These are phyloP conservation scores for Erigeron philadelphicus DNA, from an alignment of 140 eudicot species.

Conservation along the genomic window DNA sequence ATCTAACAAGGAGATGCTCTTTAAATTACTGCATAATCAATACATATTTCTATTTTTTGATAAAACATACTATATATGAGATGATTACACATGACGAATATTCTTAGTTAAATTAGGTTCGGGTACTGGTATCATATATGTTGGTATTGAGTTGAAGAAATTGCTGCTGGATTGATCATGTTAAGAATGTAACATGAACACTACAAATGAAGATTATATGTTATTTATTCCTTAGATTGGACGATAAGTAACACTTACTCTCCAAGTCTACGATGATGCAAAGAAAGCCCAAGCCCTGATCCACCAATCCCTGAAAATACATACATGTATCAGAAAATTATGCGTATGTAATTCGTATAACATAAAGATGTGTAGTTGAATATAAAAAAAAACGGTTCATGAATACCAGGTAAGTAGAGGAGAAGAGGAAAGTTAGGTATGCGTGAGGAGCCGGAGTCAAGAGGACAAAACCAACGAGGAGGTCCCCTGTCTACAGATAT, in stretches of 20 bases:
- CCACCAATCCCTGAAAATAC: constrained; percentile 56
- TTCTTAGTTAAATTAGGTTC: no score
- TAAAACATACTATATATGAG: no score
- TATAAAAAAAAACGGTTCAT: no score
- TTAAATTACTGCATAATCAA: no score
- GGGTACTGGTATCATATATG: no score
- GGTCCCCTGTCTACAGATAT: constrained; percentile 30
- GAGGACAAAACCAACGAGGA: constrained; percentile 80
- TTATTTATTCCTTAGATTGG: no score
- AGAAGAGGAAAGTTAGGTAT: constrained; percentile 55
- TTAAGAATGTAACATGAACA: neutral
- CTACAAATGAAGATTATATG: neutral
- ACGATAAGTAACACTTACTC: constrained; percentile 36
- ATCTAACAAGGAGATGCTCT: no score
- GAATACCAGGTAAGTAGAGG: constrained; percentile 63
- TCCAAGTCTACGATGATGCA: constrained; percentile 63
- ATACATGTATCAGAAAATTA: no score
- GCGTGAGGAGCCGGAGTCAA: constrained; percentile 34
- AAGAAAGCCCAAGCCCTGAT: constrained; percentile 60
- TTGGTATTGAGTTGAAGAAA: no score
- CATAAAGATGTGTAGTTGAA: neutral
- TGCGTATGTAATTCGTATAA: neutral
- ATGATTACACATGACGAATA: no score
- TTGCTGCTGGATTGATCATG: no score
- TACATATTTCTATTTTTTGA: no score